These are phyloP conservation scores for Aspergillus spinulosporus DNA, from an alignment of 2,329 filamentous ascomycete genomes.

Conservation along the genomic window DNA sequence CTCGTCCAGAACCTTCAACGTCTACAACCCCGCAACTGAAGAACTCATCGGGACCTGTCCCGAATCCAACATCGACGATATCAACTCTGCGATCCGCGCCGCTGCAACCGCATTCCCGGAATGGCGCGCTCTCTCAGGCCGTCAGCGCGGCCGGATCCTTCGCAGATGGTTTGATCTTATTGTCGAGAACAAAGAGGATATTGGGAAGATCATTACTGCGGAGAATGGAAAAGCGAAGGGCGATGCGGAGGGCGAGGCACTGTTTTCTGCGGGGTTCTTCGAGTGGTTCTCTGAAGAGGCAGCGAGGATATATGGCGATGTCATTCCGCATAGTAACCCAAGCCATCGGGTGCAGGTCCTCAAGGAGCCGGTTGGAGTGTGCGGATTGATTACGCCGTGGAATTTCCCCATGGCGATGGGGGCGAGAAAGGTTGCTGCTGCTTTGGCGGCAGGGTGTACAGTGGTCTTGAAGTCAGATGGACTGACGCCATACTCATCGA, in stretches of 20 bases:
- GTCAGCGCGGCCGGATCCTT: conserved; percentile 59
- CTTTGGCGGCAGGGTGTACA: conserved; percentile 83
- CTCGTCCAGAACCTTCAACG: conserved; percentile 1
- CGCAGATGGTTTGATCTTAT: conserved; percentile 64
- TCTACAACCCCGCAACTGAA: conserved; percentile 68
- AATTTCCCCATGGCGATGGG: conserved; percentile 57
- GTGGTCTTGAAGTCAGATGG: conserved; percentile 85
- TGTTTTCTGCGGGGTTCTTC: conserved; percentile 53
- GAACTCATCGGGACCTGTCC: conserved; percentile 75
- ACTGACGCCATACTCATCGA: conserved; percentile 83
- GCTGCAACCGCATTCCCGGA: conserved; percentile 66
- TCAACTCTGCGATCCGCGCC: conserved; percentile 73
- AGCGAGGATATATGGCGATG: conserved; percentile 55
- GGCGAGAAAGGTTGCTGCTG: conserved; percentile 50
- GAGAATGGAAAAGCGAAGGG: conserved; percentile 61
- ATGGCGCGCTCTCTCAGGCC: conserved; percentile 58
- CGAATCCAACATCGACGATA: conserved; percentile 73
- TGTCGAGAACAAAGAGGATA: conserved; percentile 62
- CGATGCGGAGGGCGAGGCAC: conserved; percentile 53
- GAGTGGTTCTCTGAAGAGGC: conserved; percentile 64
- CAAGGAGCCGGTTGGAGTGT: conserved; percentile 61
- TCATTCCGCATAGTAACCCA: conserved; percentile 56
- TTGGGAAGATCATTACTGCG: conserved; percentile 15
- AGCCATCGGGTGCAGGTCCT: conserved; percentile 42
- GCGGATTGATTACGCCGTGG: conserved; percentile 66